A percentile compares a stretch with the other conserved stretches of the same genome.
These are phyloP conservation scores for Aphanomyces astaci DNA, from an alignment of 352 stramenopile genomes.

Conservation along the genomic window DNA sequence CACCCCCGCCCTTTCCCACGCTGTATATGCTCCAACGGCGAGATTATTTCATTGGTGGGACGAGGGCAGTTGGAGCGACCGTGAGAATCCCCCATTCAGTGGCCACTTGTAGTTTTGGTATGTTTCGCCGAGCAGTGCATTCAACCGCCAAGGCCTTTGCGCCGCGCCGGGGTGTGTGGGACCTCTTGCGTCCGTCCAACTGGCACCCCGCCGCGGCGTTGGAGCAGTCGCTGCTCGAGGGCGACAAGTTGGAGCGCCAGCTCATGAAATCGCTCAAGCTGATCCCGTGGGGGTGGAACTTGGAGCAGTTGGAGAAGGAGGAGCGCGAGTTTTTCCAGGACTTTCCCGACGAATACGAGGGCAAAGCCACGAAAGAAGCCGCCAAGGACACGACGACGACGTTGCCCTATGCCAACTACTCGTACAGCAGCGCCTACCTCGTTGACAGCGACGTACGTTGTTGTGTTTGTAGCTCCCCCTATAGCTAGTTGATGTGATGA, in stretches of 20 bases:
- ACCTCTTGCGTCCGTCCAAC: conserved; percentile 40
- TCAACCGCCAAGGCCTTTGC: background rate
- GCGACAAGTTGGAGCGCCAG: conserved; percentile 36
- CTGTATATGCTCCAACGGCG: too few relatives aligned
- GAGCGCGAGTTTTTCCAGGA: conserved; percentile 53
- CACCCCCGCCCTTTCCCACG: too few relatives aligned
- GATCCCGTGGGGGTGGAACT: conserved; percentile 11
- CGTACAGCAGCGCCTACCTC: conserved; percentile 8
- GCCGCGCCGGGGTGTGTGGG: conserved; percentile 32
- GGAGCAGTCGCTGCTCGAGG: conserved; percentile 46
- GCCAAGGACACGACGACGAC: background rate
- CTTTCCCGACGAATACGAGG: conserved; percentile 27
- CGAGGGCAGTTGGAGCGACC: background rate
- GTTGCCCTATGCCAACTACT: conserved; percentile 16
- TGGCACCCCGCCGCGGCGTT: conserved; percentile 54
- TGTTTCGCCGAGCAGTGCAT: background rate
- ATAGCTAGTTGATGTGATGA: too few relatives aligned
- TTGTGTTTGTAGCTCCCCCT: too few relatives aligned
- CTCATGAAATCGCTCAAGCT: conserved; percentile 28
- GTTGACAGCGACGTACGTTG: conserved; percentile 8
- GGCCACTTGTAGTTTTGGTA: background rate
- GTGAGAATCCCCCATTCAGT: background rate
- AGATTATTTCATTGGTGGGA: too few relatives aligned
- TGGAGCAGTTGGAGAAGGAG: conserved; percentile 22
- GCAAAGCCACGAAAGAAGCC: too few relatives aligned